A percentile compares a stretch with the other conserved stretches of the same genome.
Evolutionary conservation across 768 basidiomycete species (phyloP).

Genomic region (Termitomyces sp.): DNA sequence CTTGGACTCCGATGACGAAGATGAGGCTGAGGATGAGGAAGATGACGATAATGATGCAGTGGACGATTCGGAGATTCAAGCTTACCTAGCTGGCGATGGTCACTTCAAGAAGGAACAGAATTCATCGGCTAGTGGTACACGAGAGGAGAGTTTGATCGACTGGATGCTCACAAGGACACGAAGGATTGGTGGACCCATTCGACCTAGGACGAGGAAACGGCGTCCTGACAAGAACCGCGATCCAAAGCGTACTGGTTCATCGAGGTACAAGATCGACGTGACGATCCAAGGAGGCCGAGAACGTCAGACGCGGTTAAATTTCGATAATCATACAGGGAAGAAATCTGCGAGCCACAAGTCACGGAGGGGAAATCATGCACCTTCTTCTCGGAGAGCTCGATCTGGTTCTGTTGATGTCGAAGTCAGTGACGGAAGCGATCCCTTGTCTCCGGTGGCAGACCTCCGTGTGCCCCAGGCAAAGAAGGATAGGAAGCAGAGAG

Average conservation of each 20-base stretch:
- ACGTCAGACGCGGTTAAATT: conserved; percentile 35
- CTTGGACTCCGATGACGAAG: not conserved
- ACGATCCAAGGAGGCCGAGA: conserved; percentile 30
- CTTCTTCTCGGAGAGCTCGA: not conserved
- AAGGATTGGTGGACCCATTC: conserved; percentile 19
- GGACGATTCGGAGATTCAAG: conserved; percentile 24
- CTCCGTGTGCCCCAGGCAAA: conserved; percentile 13
- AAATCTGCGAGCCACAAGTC: not conserved
- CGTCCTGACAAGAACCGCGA: not conserved
- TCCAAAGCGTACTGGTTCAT: not conserved
- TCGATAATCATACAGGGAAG: conserved; percentile 14
- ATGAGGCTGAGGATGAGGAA: not conserved
- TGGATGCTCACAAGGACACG: conserved; percentile 56
- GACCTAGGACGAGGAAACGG: conserved; percentile 10
- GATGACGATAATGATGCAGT: conserved; percentile 15
- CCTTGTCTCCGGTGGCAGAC: conserved; percentile 8
- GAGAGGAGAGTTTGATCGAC: conserved; percentile 54
- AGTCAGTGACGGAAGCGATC: conserved; percentile 21
- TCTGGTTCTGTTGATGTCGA: conserved; percentile 40
- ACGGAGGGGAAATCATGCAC: not conserved
- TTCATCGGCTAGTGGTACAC: conserved; percentile 14
- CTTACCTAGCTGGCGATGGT: conserved; percentile 21
- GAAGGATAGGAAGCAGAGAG: conserved; percentile 21
- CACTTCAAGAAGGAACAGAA: conserved; percentile 2
- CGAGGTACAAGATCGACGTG: conserved; percentile 28